Evolutionary conservation across 2,329 filamentous ascomycete genomes (phyloP), one percentile per base, ranked within the genome.

Genomic region (Diaporthe citriasiana): DNA sequence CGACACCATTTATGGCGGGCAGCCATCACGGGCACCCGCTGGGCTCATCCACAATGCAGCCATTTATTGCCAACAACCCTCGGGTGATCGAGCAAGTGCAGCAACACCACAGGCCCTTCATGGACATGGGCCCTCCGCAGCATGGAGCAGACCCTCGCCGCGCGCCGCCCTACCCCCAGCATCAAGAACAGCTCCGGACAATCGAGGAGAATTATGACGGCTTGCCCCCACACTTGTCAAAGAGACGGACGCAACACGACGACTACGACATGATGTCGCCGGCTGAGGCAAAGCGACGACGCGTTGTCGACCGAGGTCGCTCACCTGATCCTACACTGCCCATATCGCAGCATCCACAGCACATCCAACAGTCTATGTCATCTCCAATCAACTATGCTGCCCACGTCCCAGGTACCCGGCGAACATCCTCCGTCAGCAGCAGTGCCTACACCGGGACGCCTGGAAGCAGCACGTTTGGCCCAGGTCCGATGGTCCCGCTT

Each of bases 1-100:
- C 84, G 22, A 88, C 85, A 3, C 85, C 88, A 0, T 85, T 85
- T 71, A 79, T 82, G 25, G 27, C 56, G 15, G 74, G 71, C 10
- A 27, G 47, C 12, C 51, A 66, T 6, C 65, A 71, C 33, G 73
- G 73, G 9, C 65, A 57, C 13, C 53, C 35, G 27, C 45, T 53
- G 17, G 53, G 68, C 17, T 27, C 50, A 6, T 74, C 77, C 57
- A 51, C 60, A 33, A 76, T 76, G 74, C 76, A 76, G 65, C 75
- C 78, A 17, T 78, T 80, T 71, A 70, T 74, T 40, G 76, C 70
- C 35, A 77, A 78, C 12, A 79, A 81, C 68, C 76, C 78, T 10
- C 77, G 80, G 55, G 77, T 79, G 35, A 76, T 80, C 47, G 81
- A 82, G 73, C 76, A 77, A 19, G 79, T 80, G 25, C 79, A 80